These are phyloP conservation scores for Salvia splendens DNA, from an alignment of 257 asterid genomes.

Conservation along the genomic window DNA sequence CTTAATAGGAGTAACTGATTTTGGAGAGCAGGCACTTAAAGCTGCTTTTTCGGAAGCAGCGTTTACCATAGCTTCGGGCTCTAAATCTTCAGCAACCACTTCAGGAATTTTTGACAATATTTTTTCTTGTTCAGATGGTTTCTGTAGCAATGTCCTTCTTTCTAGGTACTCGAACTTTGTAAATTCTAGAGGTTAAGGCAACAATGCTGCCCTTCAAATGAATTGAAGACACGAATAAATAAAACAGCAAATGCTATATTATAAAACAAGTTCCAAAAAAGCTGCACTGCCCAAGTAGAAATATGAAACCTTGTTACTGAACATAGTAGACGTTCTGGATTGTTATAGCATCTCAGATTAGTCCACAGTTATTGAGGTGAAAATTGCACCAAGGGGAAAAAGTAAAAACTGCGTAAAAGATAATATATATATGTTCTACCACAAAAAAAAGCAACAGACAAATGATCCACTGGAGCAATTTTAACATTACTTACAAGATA, in stretches of 20 bases:
- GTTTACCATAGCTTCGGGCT: conserved; percentile 40
- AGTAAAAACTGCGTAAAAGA: background rate
- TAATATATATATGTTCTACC: background rate
- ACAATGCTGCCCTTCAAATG: conserved; percentile 34
- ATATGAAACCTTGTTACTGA: conserved; percentile 14
- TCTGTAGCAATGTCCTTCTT: conserved; percentile 62
- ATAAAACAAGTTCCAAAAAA: background rate
- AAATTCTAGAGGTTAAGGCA: conserved; percentile 53
- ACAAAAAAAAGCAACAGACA: background rate
- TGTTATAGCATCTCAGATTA: background rate
- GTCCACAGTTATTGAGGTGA: conserved; percentile 1
- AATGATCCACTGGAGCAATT: background rate
- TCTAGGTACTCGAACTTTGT: conserved; percentile 63
- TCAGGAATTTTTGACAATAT: conserved; percentile 58
- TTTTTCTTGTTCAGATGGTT: conserved; percentile 69
- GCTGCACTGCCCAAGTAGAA: conserved; percentile 13
- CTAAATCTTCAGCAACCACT: conserved; percentile 73
- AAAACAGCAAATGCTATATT: conserved; percentile 20
- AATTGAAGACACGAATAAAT: background rate
- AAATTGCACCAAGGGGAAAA: background rate
- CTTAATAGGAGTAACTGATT: conserved; percentile 32
- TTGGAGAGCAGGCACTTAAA: conserved; percentile 49
- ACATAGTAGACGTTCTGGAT: background rate
- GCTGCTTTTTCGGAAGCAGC: conserved; percentile 45
- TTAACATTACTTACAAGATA: background rate